phyloP scores from a whole-genome alignment of 2,329 filamentous ascomycete genomes.

The Cryphonectria carpinicola region DNA sequence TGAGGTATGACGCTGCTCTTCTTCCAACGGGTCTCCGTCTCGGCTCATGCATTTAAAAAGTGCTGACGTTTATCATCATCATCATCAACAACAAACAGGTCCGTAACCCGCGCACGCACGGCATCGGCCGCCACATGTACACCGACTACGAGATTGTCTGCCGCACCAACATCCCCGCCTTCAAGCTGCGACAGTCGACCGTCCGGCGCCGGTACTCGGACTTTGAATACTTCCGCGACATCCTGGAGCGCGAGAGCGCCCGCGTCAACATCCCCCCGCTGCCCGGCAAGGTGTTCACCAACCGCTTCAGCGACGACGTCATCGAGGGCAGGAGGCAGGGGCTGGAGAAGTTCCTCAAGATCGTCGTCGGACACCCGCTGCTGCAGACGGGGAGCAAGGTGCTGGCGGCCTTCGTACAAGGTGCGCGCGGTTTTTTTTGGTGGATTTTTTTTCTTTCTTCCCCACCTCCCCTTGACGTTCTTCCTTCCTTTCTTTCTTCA shows the following conservation, averaged over 20 bases:
- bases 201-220: constrained; percentile 95
- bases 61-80: too few species aligned
- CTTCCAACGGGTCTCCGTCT: background rate
- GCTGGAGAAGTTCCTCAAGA: constrained; percentile 93
- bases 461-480: too few species aligned
- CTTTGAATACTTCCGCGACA: constrained; percentile 98
- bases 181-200: constrained; percentile 87
- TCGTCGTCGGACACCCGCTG: constrained; percentile 94
- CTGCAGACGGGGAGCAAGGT: constrained; percentile 98
- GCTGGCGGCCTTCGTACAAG: constrained; percentile 93
- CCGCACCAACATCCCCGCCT: constrained; percentile 97
- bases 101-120: constrained; percentile 89
- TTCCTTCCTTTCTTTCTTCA: too few species aligned
- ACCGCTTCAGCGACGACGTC: constrained; percentile 96
- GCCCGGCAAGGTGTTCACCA: constrained; percentile 97
- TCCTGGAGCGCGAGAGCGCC: constrained; percentile 91
- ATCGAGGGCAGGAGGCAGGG: constrained; percentile 93
- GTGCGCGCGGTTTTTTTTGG: constrained; percentile 53
- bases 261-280: constrained; percentile 94
- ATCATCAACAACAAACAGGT: constrained; percentile 61
- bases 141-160: constrained; percentile 98
- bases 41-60: background rate
- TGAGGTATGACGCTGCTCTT: constrained; percentile 62
- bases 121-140: constrained; percentile 94
- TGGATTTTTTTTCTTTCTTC: too few species aligned